Conservation (phyloP, 148 eudicot genomes). For the Rhododendron mucronatum region DNA sequence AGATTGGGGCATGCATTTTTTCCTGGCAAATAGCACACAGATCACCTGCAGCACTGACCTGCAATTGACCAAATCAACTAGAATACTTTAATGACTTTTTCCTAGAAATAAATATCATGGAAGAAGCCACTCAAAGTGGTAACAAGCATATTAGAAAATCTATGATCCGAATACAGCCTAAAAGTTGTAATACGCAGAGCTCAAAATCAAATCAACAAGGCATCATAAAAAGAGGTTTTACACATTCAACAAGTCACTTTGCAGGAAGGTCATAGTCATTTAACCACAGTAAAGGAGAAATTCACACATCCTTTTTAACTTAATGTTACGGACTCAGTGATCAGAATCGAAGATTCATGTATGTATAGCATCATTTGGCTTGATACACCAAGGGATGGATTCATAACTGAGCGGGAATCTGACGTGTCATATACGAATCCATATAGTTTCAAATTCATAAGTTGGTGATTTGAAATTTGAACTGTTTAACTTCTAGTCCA, state of each 20-base stretch:
- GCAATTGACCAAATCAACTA: background rate
- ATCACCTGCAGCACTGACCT: constrained; percentile 88
- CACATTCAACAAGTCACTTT: background rate
- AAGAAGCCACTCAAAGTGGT: background rate
- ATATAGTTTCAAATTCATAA: background rate
- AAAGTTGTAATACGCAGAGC: background rate
- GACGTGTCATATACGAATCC: background rate
- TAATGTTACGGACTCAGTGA: background rate
- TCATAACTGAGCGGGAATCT: background rate
- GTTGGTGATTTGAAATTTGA: background rate
- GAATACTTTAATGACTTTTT: background rate
- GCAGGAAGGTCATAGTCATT: background rate
- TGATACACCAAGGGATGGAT: background rate
- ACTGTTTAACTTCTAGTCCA: background rate
- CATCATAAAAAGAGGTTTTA: background rate
- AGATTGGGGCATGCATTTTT: constrained; percentile 90
- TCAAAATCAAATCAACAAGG: background rate
- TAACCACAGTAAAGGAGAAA: background rate
- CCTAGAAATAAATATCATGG: background rate
- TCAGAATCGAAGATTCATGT: background rate
- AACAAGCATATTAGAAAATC: background rate
- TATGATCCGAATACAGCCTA: background rate
- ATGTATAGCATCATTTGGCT: background rate
- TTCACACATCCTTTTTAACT: background rate
- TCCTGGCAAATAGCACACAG: constrained; percentile 97